phyloP scores from a whole-genome alignment of 805 yeast genomes.

The Candida nonsorbophila region DNA sequence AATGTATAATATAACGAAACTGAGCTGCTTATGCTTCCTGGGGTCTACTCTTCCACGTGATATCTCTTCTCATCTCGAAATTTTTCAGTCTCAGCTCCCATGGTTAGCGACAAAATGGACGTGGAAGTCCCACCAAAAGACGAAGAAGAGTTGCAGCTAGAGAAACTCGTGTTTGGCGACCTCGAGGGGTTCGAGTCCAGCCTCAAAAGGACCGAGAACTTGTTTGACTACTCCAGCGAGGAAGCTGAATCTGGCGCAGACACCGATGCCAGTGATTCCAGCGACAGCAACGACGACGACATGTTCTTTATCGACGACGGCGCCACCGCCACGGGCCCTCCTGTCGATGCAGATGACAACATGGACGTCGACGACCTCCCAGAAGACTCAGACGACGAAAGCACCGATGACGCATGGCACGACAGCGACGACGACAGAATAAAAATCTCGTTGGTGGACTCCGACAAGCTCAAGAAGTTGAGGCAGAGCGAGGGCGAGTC shows the following conservation, averaged over 20 bases:
- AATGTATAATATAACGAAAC: constrained; percentile 4
- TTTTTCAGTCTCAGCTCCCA: background rate
- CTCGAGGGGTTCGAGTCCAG: constrained; percentile 63
- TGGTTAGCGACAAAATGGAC: constrained; percentile 6
- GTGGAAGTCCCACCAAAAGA: constrained; percentile 63
- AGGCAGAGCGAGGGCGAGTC: constrained; percentile 55
- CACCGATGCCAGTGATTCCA: constrained; percentile 24
- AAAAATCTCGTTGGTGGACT: constrained; percentile 50
- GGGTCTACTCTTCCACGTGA: background rate
- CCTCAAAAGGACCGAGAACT: constrained; percentile 55
- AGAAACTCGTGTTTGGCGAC: constrained; percentile 88
- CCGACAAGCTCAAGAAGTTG: constrained; percentile 66
- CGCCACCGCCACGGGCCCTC: constrained; percentile 15
- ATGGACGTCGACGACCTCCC: constrained; percentile 12
- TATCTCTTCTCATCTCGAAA: constrained; percentile 1
- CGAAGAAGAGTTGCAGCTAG: constrained; percentile 74
- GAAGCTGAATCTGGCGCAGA: constrained; percentile 21
- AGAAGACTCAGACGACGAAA: constrained; percentile 13
- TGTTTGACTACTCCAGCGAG: constrained; percentile 40
- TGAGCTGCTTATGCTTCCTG: background rate
- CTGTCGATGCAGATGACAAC: constrained; percentile 21
- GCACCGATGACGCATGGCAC: constrained; percentile 55
- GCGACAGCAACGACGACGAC: constrained; percentile 32
- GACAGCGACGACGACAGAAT: constrained; percentile 89
- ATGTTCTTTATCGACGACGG: constrained; percentile 42